A percentile compares a stretch with the other conserved stretches of the same genome.
Evolutionary conservation across 2,329 filamentous ascomycete genomes (phyloP).

Genomic region (Chrysosporium queenslandicum): DNA sequence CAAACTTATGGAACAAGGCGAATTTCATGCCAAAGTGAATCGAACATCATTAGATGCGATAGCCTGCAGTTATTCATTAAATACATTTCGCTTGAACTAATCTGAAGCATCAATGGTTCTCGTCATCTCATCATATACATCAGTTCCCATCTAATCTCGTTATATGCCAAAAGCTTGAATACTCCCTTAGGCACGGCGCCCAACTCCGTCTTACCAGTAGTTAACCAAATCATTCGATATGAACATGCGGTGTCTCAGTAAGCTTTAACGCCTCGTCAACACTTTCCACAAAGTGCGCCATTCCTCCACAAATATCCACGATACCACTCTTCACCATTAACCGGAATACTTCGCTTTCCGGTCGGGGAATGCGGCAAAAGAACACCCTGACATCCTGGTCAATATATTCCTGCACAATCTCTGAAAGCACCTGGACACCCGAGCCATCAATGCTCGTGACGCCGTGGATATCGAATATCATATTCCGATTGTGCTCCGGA

Average conservation of each 20-base stretch:
- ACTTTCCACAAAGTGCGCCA: slow-evolving; percentile 65
- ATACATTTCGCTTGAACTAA: background rate
- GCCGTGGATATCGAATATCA: slow-evolving; percentile 97
- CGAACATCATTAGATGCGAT: too few relatives aligned
- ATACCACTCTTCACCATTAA: slow-evolving; percentile 74
- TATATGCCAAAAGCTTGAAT: too few relatives aligned
- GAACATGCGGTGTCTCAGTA: slow-evolving; percentile 59
- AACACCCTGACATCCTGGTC: slow-evolving; percentile 55
- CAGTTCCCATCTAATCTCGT: too few relatives aligned
- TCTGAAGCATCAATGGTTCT: background rate
- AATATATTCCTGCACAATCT: slow-evolving; percentile 78
- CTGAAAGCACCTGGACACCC: slow-evolving; percentile 78
- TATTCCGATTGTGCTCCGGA: slow-evolving; percentile 74
- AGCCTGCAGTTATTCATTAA: too few relatives aligned
- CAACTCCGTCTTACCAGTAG: too few relatives aligned
- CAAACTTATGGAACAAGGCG: too few relatives aligned
- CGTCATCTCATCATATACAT: background rate
- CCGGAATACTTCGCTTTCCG: slow-evolving; percentile 52
- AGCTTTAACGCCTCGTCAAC: slow-evolving; percentile 75
- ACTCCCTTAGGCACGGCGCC: too few relatives aligned
- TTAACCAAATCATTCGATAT: background rate
- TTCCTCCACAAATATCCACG: slow-evolving; percentile 68
- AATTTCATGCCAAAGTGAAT: too few relatives aligned
- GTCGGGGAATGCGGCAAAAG: slow-evolving; percentile 45
- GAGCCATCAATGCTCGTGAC: slow-evolving; percentile 91